Percentiles rank a stretch among this genome's conserved stretches.
Conservation (phyloP, 352 stramenopile genomes). For the Phytophthora citricola region DNA sequence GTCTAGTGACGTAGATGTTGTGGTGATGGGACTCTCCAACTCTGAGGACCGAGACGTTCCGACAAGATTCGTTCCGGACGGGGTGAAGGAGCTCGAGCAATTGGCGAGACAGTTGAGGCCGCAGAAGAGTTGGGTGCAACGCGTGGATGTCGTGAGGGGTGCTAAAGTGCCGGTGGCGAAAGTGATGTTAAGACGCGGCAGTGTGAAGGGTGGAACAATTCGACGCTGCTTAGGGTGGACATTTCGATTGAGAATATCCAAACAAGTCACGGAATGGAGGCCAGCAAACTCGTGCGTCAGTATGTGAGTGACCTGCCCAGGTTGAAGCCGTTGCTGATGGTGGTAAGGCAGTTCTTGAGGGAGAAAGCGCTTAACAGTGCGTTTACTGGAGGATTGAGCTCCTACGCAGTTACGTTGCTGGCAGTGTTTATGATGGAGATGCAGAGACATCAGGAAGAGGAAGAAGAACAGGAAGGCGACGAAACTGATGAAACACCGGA, state of each 20-base stretch:
- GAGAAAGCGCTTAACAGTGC: constrained; percentile 91
- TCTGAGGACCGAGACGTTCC: constrained; percentile 44
- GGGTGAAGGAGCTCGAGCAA: constrained; percentile 63
- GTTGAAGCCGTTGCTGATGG: constrained; percentile 83
- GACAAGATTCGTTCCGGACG: constrained; percentile 53
- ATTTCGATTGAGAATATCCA: constrained; percentile 91
- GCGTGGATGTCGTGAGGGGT: constrained; percentile 82
- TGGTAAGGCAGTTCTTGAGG: constrained; percentile 88
- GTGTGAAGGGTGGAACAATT: constrained; percentile 25
- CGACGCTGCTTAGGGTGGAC: constrained; percentile 71
- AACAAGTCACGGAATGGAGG: constrained; percentile 79
- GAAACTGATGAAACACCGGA: constrained; percentile 6
- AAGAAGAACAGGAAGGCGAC: constrained; percentile 3
- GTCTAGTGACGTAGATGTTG: constrained; percentile 90
- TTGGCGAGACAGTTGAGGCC: constrained; percentile 55
- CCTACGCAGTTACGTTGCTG: constrained; percentile 88
- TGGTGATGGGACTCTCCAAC: constrained; percentile 75
- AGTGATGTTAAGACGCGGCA: constrained; percentile 63
- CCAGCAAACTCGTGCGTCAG: constrained; percentile 80
- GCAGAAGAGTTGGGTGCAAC: constrained; percentile 74
- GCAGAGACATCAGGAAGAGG: constrained; percentile 59
- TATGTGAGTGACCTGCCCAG: constrained; percentile 73
- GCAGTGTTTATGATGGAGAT: constrained; percentile 84
- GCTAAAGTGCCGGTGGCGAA: constrained; percentile 90
- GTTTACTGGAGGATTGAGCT: constrained; percentile 90